Conservation (phyloP, 148 eudicot genomes). For the Bassia scoparia region DNA sequence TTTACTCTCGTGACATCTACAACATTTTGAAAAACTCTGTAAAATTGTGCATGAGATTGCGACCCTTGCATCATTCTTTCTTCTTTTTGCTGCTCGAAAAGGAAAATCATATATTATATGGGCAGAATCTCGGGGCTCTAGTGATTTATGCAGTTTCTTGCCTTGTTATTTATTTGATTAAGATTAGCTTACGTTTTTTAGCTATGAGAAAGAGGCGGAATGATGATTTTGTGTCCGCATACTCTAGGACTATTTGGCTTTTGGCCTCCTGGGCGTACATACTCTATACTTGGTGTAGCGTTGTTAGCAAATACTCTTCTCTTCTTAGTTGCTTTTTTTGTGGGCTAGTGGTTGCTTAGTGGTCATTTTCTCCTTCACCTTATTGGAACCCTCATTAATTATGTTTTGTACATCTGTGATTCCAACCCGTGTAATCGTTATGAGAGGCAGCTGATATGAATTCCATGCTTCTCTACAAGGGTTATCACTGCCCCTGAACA, state of each 20-base stretch:
- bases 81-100: neutral
- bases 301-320: neutral
- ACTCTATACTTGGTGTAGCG: too few relatives aligned
- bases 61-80: neutral
- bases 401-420: neutral
- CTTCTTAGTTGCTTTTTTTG: neutral
- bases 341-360: neutral
- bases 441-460: neutral
- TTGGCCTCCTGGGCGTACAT: neutral
- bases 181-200: neutral
- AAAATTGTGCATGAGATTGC: neutral
- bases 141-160: neutral
- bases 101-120: too few relatives aligned
- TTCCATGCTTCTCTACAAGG: neutral
- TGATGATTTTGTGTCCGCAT: neutral
- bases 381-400: neutral
- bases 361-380: neutral
- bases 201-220: too few relatives aligned
- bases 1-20: neutral
- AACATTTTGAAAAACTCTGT: neutral
- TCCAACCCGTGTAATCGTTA: neutral
- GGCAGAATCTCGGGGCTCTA: neutral
- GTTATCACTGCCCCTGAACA: neutral
- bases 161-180: neutral
- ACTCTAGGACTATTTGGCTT: neutral